Percentiles rank a stretch among this genome's conserved stretches.
These are phyloP conservation scores for Eimeria falciformis DNA, from an alignment of 169 alveolate genomes.

Conservation along the genomic window DNA sequence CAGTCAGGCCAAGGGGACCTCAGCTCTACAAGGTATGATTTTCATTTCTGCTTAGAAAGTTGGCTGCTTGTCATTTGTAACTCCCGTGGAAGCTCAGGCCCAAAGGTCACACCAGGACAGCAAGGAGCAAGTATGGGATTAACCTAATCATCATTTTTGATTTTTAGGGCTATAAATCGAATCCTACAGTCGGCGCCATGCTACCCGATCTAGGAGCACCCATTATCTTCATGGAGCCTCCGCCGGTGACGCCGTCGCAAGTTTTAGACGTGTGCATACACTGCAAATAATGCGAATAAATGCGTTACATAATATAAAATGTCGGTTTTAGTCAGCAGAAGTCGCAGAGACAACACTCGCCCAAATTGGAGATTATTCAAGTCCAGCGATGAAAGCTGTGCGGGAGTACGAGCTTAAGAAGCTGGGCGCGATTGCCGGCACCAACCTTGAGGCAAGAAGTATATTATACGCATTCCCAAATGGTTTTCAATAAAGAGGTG, in stretches of 20 bases:
- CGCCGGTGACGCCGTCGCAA: conserved; percentile 68
- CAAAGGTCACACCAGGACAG: background rate
- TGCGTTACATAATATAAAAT: background rate
- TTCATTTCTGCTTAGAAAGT: too few relatives aligned
- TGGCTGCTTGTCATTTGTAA: background rate
- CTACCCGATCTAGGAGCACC: conserved; percentile 72
- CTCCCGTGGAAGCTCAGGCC: background rate
- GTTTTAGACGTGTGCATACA: conserved; percentile 54
- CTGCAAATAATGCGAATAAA: background rate
- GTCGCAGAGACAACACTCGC: conserved; percentile 60
- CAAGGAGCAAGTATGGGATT: too few relatives aligned
- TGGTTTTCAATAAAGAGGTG: background rate
- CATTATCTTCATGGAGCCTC: conserved; percentile 74
- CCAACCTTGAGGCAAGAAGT: conserved; percentile 20
- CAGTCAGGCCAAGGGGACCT: background rate
- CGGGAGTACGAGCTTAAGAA: conserved; percentile 66
- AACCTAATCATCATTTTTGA: too few relatives aligned
- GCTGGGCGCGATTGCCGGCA: conserved; percentile 70
- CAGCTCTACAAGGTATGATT: conserved; percentile 47
- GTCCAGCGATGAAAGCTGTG: conserved; percentile 74
- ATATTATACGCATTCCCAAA: background rate
- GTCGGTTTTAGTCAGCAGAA: conserved; percentile 42
- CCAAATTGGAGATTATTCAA: conserved; percentile 63
- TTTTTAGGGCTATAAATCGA: too few relatives aligned
- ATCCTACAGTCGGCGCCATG: conserved; percentile 6